Evolutionary conservation across 441 rosid genomes (phyloP), one percentile per base, ranked within the genome.

Genomic region (California macrophylla): DNA sequence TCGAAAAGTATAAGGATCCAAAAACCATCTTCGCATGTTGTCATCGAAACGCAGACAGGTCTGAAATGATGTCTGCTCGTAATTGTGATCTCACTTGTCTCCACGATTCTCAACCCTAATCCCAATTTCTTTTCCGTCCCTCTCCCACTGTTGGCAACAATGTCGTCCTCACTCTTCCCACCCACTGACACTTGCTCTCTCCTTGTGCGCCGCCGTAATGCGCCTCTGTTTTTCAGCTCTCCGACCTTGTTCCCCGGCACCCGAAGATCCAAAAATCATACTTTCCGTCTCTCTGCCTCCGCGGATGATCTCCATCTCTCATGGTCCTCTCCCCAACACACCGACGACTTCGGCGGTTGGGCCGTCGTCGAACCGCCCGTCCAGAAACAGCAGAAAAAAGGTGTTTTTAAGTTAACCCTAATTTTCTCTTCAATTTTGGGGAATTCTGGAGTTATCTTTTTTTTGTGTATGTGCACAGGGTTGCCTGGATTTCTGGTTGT

Each of bases 341-440:
- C 77, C 42, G 71, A 50, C 63, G 80, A 83, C 23, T 89, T 42
- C 68, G 87, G 85, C 63, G 98, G 95, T 3, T 93, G 98, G 98
- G 83, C 84, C 64, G 66, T 82, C 36, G 52, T 69, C 56, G 82
- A 85, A 67, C 18, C 82, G 28, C 82, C 85, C 71, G 70, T 71
- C 25, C 75, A 13, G 60, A 77, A 58, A 7, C 34, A 2, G n/a
- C 69, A 36, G 67, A 74, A 60, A 32, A 79, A 74, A 83, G 92
- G 89, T 86, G 3, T 15, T 61, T 38, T 25, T 5, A 9, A 25
- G 16, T 12, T 42, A 42, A 12, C 50, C 50, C 50, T 42, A 42
- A 42, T 42, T 3, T 42, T 42, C 16, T 42, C 50, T 42, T 42
- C 50, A 42, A 42, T 42, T 42, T n/a, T 12, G 15, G n/a, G 50